Conservation (phyloP, 169 alveolate genomes). For the Cryptosporidium viatorum region DNA sequence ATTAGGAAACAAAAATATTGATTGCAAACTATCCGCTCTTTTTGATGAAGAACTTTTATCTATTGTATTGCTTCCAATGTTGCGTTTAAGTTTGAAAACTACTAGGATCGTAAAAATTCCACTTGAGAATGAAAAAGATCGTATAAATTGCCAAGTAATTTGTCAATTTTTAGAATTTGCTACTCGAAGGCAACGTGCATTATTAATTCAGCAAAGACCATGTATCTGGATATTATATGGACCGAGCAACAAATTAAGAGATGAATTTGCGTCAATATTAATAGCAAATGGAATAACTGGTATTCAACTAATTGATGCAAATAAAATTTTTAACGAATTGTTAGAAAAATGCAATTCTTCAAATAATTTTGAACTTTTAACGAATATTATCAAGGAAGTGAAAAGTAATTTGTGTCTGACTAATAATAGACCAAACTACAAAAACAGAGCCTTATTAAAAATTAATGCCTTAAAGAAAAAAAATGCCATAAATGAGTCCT, state of each 20-base stretch:
- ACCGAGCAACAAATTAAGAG: constrained; percentile 13
- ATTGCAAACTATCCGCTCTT: neutral
- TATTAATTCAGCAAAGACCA: constrained; percentile 54
- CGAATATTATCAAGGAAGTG: constrained; percentile 1
- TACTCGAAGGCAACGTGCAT: constrained; percentile 37
- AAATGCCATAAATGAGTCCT: neutral
- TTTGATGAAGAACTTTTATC: constrained; percentile 44
- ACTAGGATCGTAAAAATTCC: constrained; percentile 64
- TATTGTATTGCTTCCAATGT: constrained; percentile 17
- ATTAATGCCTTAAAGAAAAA: neutral
- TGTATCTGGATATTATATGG: constrained; percentile 52
- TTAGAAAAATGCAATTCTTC: neutral
- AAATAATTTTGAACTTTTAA: neutral
- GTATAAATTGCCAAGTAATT: constrained; percentile 1
- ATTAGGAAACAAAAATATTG: too few relatives aligned
- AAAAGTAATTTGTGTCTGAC: constrained; percentile 12
- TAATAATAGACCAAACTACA: constrained; percentile 10
- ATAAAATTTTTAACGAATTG: constrained; percentile 9
- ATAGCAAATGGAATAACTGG: constrained; percentile 31
- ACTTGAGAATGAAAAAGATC: constrained; percentile 16
- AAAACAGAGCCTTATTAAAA: constrained; percentile 19
- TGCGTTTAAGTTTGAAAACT: constrained; percentile 30
- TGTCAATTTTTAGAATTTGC: constrained; percentile 56
- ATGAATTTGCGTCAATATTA: neutral
- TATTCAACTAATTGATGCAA: constrained; percentile 32